Evolutionary conservation across 768 basidiomycete species (phyloP), one percentile per base, ranked within the genome.

Genomic region (Auricularia auricula-judae): DNA sequence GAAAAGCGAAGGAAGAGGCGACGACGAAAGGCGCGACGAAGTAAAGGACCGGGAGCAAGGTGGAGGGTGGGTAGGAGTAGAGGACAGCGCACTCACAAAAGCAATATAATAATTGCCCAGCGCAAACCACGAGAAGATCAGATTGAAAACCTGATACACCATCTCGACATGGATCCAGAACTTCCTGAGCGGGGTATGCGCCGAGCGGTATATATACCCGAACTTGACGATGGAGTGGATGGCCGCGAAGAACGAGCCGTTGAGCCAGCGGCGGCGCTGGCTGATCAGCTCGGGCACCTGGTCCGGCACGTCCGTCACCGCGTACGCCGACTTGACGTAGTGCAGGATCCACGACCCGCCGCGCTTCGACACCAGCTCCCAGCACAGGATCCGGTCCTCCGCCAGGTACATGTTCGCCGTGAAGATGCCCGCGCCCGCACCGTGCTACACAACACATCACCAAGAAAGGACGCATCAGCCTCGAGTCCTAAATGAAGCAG

Each of bases 211-310:
- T 47, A 99, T 84, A 72, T 98, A 98, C 68, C 91, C 87, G 75
- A 99, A 98, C 73, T 98, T 92, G 68, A 94, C 81, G 3, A 86
- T 89, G 65, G 88, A 87, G 76, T 98, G 94, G 16, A 98, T 86
- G 0, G 90, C 92, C 10, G 95, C 97, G 75, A 99, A 99, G 85
- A 99, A 98, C 3, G 93, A 95, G 14, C 96, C 93, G 74, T 98
- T 98, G 34, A 99, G 82, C 96, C 96, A 98, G 47, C 95, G 87
- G 43, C 96, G 84, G 62, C 96, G 88, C 72, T 98, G 96, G 0
- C 91, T 91, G 70, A 99, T 93, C 66, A 98, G 76, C 73, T 98
- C 96, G 0, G 96, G 92, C 18, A 96, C 86, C 71, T 91, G 87
- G 71, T 97, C 93, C 0, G 95, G 95, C 1, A 97, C 94, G 74